Evolutionary conservation across 495 filamentous ascomycete genomes (phyloP).

Genomic region (Symbiotaphrina buchneri): DNA sequence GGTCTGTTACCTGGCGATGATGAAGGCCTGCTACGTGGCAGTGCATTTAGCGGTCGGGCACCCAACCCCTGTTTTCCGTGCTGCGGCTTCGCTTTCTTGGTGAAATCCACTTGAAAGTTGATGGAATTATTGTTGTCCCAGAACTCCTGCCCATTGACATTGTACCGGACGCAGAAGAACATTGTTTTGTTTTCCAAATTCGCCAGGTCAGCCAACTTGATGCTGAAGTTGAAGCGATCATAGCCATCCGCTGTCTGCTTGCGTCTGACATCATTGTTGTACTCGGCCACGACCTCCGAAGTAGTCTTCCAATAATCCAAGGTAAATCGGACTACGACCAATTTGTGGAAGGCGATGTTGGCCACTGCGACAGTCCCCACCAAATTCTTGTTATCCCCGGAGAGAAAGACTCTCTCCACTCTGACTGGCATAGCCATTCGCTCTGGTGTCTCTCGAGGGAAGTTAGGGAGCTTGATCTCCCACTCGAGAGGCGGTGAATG

Average conservation of each 20-base stretch:
- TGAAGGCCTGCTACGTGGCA: constrained; percentile 57
- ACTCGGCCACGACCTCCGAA: constrained; percentile 82
- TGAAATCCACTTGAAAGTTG: constrained; percentile 88
- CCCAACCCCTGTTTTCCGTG: constrained; percentile 29
- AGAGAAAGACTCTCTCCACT: constrained; percentile 69
- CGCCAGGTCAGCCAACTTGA: constrained; percentile 77
- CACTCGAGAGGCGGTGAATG: constrained; percentile 46
- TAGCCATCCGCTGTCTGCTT: constrained; percentile 41
- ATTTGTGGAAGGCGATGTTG: constrained; percentile 80
- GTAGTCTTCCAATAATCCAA: constrained; percentile 97
- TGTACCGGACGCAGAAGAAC: constrained; percentile 81
- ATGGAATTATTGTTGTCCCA: constrained; percentile 82
- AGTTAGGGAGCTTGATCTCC: constrained; percentile 70
- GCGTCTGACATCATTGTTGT: constrained; percentile 51
- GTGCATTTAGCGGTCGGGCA: constrained; percentile 28
- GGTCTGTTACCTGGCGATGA: constrained; percentile 26
- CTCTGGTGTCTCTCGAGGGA: constrained; percentile 43
- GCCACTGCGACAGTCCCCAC: constrained; percentile 65
- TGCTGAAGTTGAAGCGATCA: constrained; percentile 81
- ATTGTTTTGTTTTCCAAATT: constrained; percentile 80
- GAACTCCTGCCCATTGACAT: constrained; percentile 60
- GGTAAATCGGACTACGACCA: constrained; percentile 76
- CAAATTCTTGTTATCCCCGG: constrained; percentile 62
- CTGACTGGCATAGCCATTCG: constrained; percentile 42
- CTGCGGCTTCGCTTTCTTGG: constrained; percentile 40